Base-by-base conservation (phyloP, 257 asterid genomes). In the Ilex aquifolium region DNA sequence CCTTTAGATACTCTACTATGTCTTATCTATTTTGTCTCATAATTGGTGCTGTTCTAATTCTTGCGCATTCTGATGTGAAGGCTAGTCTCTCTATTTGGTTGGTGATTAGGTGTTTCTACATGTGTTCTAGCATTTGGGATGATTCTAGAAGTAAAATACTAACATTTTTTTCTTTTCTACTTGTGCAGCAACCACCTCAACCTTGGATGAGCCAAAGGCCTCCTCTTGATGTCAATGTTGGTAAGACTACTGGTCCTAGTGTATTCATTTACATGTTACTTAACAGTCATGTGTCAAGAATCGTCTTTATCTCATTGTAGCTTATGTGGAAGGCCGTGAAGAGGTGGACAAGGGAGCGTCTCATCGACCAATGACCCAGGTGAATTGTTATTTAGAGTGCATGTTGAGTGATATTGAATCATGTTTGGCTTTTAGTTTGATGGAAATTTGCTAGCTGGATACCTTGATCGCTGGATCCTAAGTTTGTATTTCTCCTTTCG, bases 151-250 rank as follows among this genome's bases (percentile, higher is more conserved):
- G 1, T 36, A 8, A 8, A 36, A 36, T 36, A 36, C 42, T 36
- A 36, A 4, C 8, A 8, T 36, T 36, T 36, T 36, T 36, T 36
- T 8, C 42, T 4, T 7, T 66, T 70, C 69, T 69, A 58, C 44
- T 61, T 71, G 70, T 74, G 84, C 95, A 85, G 98, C 97, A 77
- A 73, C 91, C 91, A 4, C 95, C 97, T 63, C 80, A 96, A 29
- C 65, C 95, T 63, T 86, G 91, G 95, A 65, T 79, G 76, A 85
- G 74, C 75, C 97, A 85, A 72, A 86, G 95, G 84, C 95, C 92
- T 66, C 86, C 89, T 31, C 93, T 91, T 62, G 98, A 91, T 74
- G 98, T 88, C 71, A 91, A 91, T 74, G 86, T 86, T 56, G 98
- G 98, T 91, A 83, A 82, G 98, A 52, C 36, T 63, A 46, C 36